Conservation (phyloP, 2,329 filamentous ascomycete species). For the Curvularia hawaiiensis region DNA sequence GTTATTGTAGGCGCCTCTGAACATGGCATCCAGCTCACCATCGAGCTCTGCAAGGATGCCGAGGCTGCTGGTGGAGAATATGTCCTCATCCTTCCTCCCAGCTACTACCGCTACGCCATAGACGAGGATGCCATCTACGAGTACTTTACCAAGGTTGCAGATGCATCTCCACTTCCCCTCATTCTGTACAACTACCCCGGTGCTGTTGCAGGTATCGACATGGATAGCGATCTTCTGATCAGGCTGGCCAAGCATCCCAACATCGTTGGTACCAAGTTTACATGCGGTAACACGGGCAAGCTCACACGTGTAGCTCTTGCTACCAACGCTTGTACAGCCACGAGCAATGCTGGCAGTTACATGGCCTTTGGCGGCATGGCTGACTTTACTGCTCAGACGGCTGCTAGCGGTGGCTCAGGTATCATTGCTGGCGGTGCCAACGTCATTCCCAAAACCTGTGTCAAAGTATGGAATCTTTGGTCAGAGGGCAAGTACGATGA, state of each 20-base stretch:
- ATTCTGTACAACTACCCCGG: constrained; percentile 92
- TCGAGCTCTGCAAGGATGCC: constrained; percentile 72
- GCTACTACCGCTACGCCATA: constrained; percentile 80
- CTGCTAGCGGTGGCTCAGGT: constrained; percentile 77
- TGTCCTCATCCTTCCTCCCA: constrained; percentile 77
- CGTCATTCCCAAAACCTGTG: constrained; percentile 81
- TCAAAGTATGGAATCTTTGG: constrained; percentile 78
- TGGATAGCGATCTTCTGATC: constrained; percentile 88
- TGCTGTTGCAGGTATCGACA: constrained; percentile 83
- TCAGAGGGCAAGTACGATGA: constrained; percentile 74
- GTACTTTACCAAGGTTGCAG: constrained; percentile 77
- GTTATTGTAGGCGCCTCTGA: constrained; percentile 84
- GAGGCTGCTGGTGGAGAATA: constrained; percentile 77
- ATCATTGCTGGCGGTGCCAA: constrained; percentile 89
- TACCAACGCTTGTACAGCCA: constrained; percentile 71
- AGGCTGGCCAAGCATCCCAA: constrained; percentile 79
- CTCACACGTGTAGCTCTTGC: constrained; percentile 79
- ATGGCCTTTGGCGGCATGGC: constrained; percentile 88
- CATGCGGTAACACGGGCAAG: constrained; percentile 88
- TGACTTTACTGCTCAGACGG: constrained; percentile 84
- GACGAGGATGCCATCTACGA: constrained; percentile 74
- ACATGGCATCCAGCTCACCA: constrained; percentile 79
- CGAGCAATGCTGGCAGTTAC: constrained; percentile 59
- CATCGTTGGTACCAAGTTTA: constrained; percentile 89
- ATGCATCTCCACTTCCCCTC: constrained; percentile 75